Evolutionary conservation across 306 rosid genomes (phyloP).

Genomic region (Quercus bicolor): DNA sequence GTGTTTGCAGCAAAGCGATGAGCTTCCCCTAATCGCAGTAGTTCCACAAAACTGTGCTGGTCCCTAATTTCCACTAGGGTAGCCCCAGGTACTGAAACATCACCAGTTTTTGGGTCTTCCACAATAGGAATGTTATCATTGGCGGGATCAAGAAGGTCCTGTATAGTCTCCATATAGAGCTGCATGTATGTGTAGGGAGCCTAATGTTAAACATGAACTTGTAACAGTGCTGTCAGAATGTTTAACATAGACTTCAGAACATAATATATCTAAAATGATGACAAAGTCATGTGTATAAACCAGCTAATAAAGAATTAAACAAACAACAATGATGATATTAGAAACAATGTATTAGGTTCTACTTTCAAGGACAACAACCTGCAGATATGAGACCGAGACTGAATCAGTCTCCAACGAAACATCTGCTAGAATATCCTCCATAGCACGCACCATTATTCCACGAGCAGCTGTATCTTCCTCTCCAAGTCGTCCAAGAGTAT

Average conservation of each 20-base stretch:
- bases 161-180: constrained; percentile 99
- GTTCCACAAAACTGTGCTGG: constrained; percentile 79
- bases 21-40: constrained; percentile 87
- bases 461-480: constrained; percentile 99
- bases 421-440: constrained; percentile 90
- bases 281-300: neutral
- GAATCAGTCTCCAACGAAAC: constrained; percentile 76
- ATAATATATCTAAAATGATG: constrained; percentile 4
- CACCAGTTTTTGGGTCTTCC: constrained; percentile 97
- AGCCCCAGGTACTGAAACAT: constrained; percentile 96
- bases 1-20: constrained; percentile 98
- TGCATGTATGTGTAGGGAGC: constrained; percentile 34
- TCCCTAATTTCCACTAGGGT: constrained; percentile 78
- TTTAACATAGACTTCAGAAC: neutral
- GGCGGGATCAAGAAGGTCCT: constrained; percentile 89
- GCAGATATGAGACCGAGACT: constrained; percentile 80
- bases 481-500: constrained; percentile 95
- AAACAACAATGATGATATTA: constrained; percentile 6
- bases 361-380: constrained; percentile 48
- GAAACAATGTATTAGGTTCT: neutral
- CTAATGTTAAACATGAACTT: constrained; percentile 4
- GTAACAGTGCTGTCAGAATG: constrained; percentile 14
- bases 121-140: constrained; percentile 85
- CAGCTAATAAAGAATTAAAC: neutral
- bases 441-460: constrained; percentile 99